These are phyloP conservation scores for Cercospora zeae-maydis DNA, from an alignment of 2,329 filamentous ascomycete species.

Conservation along the genomic window DNA sequence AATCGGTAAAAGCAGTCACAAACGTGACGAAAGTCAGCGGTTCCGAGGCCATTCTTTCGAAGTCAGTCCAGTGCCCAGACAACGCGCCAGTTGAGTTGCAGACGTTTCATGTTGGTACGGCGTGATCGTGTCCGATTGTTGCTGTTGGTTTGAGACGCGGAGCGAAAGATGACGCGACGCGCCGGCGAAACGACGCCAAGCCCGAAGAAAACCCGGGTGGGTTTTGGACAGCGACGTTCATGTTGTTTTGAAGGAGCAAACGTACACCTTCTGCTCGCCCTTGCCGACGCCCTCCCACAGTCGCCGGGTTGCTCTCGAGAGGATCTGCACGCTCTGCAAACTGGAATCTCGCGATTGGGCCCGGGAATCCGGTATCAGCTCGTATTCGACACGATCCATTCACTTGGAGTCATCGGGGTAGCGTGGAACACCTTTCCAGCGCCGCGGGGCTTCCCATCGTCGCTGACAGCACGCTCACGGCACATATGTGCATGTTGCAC, in stretches of 20 bases:
- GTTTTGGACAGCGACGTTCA: background rate
- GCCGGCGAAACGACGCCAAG: background rate
- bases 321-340: background rate
- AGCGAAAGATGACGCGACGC: background rate
- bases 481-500: constrained; percentile 17
- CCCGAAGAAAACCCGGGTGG: background rate
- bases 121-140: background rate
- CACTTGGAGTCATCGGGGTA: background rate
- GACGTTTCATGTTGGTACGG: constrained; percentile 1
- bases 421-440: constrained; percentile 1
- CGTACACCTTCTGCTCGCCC: background rate
- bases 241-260: background rate
- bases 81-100: background rate
- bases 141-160: background rate
- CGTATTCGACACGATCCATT: background rate
- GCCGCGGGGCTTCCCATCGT: background rate
- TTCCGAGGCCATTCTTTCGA: constrained; percentile 23
- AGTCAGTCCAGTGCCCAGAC: background rate
- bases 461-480: background rate
- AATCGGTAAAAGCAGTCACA: constrained; percentile 68
- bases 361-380: background rate
- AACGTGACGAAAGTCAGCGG: constrained; percentile 51
- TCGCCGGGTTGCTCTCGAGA: background rate
- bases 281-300: background rate
- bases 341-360: background rate